phyloP scores from a whole-genome alignment of 2,329 filamentous ascomycete species.

The Cladobotryum protrusum region DNA sequence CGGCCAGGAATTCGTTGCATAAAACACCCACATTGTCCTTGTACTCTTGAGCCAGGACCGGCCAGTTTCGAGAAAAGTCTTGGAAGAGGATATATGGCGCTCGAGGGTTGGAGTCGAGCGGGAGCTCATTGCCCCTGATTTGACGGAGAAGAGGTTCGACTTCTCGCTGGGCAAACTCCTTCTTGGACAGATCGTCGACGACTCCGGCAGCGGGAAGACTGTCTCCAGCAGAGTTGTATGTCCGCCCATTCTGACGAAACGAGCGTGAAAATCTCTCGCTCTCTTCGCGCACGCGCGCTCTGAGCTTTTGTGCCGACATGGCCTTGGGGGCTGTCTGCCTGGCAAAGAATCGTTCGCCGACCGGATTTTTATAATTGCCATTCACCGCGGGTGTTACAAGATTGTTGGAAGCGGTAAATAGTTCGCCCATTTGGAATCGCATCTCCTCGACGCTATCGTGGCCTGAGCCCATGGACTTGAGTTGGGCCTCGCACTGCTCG shows the following conservation, averaged over 20 bases:
- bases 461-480: constrained; percentile 43
- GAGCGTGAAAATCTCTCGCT: constrained; percentile 43
- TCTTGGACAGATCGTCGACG: constrained; percentile 35
- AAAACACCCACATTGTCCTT: constrained; percentile 49
- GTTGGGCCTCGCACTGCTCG: constrained; percentile 42
- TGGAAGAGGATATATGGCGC: constrained; percentile 50
- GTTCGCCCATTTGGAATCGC: constrained; percentile 47
- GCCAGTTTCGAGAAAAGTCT: constrained; percentile 47
- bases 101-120: constrained; percentile 46
- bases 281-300: constrained; percentile 45
- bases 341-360: constrained; percentile 45
- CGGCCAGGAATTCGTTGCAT: constrained; percentile 47
- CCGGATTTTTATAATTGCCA: constrained; percentile 50
- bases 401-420: constrained; percentile 47
- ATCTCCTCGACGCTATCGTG: constrained; percentile 49
- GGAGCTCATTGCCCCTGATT: constrained; percentile 47
- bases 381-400: constrained; percentile 48
- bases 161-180: constrained; percentile 41
- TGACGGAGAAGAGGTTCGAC: constrained; percentile 44
- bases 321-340: constrained; percentile 43
- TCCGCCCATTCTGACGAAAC: constrained; percentile 45
- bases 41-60: constrained; percentile 45
- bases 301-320: constrained; percentile 45
- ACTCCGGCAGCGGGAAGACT: constrained; percentile 25
- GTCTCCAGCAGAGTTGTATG: constrained; percentile 32